Evolutionary conservation across 768 basidiomycete species (phyloP).

Genomic region (Cyathus striatus): DNA sequence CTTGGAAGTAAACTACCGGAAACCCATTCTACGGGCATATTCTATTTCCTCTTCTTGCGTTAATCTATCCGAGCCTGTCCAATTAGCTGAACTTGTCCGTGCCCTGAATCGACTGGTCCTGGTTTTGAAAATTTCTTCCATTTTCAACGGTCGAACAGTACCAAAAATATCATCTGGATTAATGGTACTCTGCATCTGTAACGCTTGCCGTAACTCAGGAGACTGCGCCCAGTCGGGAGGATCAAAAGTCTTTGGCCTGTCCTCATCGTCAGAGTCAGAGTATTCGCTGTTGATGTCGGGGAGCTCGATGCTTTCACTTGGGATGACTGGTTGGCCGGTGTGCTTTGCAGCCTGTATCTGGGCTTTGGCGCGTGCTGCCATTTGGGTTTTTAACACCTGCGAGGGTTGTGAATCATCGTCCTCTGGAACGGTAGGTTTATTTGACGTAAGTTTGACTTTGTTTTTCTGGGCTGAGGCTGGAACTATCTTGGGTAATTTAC

Average conservation of each 20-base stretch:
- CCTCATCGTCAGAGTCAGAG: slow-evolving; percentile 93
- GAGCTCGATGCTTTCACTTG: slow-evolving; percentile 82
- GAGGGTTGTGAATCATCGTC: slow-evolving; percentile 59
- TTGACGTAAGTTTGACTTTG: slow-evolving; percentile 42
- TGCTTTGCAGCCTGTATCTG: slow-evolving; percentile 58
- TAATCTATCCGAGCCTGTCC: slow-evolving; percentile 88
- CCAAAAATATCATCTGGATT: slow-evolving; percentile 94
- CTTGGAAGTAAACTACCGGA: slow-evolving; percentile 30
- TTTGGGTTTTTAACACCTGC: slow-evolving; percentile 57
- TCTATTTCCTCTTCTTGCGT: slow-evolving; percentile 81
- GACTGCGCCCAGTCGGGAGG: slow-evolving; percentile 90
- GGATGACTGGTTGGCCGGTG: slow-evolving; percentile 34
- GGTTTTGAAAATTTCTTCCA: slow-evolving; percentile 90
- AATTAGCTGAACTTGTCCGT: slow-evolving; percentile 92
- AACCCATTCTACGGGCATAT: slow-evolving; percentile 91
- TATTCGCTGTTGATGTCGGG: slow-evolving; percentile 97
- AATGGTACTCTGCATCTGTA: slow-evolving; percentile 79
- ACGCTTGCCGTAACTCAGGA: slow-evolving; percentile 74
- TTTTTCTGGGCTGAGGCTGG: slow-evolving; percentile 25
- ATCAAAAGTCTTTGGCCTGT: slow-evolving; percentile 64
- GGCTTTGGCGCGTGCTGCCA: slow-evolving; percentile 67
- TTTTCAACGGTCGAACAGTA: slow-evolving; percentile 73
- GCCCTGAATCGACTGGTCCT: slow-evolving; percentile 80
- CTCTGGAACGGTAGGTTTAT: slow-evolving; percentile 12
- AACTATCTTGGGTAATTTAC: slow-evolving; percentile 17